Conservation (phyloP, 78 protist species). For the Chrysochromulina tobinii region DNA sequence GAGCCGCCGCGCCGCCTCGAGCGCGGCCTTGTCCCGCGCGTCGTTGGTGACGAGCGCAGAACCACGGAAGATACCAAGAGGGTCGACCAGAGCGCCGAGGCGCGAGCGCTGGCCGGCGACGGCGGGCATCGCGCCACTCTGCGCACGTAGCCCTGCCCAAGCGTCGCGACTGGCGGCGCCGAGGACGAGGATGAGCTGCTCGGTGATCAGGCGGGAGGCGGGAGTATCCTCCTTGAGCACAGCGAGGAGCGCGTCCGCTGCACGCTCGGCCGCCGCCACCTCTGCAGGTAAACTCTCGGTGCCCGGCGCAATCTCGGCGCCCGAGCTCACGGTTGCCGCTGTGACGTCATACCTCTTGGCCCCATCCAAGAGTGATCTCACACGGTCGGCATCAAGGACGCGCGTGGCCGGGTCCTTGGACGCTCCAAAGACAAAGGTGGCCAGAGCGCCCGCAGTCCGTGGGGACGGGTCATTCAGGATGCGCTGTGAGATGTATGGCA, state of each 20-base stretch:
- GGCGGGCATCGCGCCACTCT: background rate
- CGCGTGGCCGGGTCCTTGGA: background rate
- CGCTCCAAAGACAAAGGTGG: background rate
- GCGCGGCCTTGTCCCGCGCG: constrained; percentile 5
- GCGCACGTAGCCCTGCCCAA: background rate
- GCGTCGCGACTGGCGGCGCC: background rate
- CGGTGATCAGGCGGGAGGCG: background rate
- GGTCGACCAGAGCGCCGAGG: constrained; percentile 37
- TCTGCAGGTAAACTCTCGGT: too few species aligned
- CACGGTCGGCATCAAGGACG: constrained; percentile 1
- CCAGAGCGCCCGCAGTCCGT: constrained; percentile 4
- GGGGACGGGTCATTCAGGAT: constrained; percentile 8
- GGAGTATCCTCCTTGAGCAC: background rate
- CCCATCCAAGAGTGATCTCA: constrained; percentile 22
- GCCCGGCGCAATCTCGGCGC: too few species aligned
- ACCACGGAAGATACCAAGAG: constrained; percentile 22
- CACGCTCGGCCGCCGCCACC: background rate
- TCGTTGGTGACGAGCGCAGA: background rate
- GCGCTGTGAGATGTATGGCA: constrained; percentile 3
- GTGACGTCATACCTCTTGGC: background rate
- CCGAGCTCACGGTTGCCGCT: too few species aligned
- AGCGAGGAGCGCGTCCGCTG: constrained; percentile 15
- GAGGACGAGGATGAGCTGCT: background rate
- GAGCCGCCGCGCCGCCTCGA: background rate
- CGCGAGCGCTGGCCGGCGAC: background rate